Percentiles rank a stretch among this genome's conserved stretches.
These are phyloP conservation scores for Paramecium octaurelia DNA, from an alignment of 73 alveolate species.

Conservation along the genomic window DNA sequence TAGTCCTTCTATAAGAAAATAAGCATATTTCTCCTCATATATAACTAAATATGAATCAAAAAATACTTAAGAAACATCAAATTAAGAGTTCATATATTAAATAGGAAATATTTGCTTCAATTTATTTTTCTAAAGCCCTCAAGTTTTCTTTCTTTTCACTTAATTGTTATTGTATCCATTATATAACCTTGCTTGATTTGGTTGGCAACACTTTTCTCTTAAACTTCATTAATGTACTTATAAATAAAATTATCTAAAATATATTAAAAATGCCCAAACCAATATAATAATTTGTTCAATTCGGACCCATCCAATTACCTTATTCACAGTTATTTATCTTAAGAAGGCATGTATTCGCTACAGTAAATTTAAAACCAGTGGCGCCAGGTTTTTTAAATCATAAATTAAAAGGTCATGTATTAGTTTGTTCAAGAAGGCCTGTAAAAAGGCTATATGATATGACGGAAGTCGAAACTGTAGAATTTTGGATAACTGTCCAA, in stretches of 20 bases:
- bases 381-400: neutral
- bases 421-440: conserved; percentile 58
- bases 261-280: conserved; percentile 26
- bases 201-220: too few relatives aligned
- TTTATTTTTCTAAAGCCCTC: too few relatives aligned
- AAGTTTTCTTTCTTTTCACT: too few relatives aligned
- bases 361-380: conserved; percentile 39
- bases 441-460: conserved; percentile 44
- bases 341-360: conserved; percentile 55
- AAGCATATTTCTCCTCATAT: too few relatives aligned
- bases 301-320: conserved; percentile 33
- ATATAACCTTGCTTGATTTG: too few relatives aligned
- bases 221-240: too few relatives aligned
- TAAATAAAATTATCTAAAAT: neutral
- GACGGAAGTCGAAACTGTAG: conserved; percentile 61
- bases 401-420: conserved; percentile 45
- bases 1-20: too few relatives aligned
- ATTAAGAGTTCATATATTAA: too few relatives aligned
- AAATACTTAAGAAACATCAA: too few relatives aligned
- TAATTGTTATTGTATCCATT: too few relatives aligned
- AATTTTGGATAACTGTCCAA: conserved; percentile 52
- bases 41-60: too few relatives aligned
- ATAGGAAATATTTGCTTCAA: too few relatives aligned
- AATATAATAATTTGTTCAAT: conserved; percentile 2
- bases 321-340: conserved; percentile 32